Percentiles rank a stretch among this genome's conserved stretches.
These are phyloP conservation scores for Arabidopsis arenosa DNA, from an alignment of 345 rosid species.

Conservation along the genomic window DNA sequence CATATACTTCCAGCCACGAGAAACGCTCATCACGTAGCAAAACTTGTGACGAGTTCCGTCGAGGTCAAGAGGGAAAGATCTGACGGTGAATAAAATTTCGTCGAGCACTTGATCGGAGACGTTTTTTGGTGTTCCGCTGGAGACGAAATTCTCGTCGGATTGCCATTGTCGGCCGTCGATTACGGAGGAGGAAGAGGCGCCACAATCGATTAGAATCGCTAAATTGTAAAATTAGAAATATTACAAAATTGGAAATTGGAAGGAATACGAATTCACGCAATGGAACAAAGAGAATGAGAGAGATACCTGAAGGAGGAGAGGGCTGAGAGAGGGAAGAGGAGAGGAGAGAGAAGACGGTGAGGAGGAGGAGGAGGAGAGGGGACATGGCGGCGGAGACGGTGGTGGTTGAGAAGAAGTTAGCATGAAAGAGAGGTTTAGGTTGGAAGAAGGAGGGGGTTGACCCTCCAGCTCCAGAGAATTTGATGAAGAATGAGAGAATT, in stretches of 20 bases:
- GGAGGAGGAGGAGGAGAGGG: slow-evolving; percentile 37
- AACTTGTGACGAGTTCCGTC: slow-evolving; percentile 53
- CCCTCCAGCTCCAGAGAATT: slow-evolving; percentile 47
- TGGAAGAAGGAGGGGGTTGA: slow-evolving; percentile 58
- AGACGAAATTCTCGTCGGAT: slow-evolving; percentile 57
- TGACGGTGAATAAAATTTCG: slow-evolving; percentile 64
- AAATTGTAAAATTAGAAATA: not conserved
- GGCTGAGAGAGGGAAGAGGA: slow-evolving; percentile 54
- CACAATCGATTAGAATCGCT: slow-evolving; percentile 81
- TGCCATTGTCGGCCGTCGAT: slow-evolving; percentile 63
- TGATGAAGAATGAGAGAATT: slow-evolving; percentile 55
- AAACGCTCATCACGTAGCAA: slow-evolving; percentile 65
- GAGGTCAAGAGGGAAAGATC: slow-evolving; percentile 69
- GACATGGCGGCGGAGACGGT: slow-evolving; percentile 43
- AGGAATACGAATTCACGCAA: not conserved
- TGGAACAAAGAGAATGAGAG: not conserved
- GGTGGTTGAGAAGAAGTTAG: slow-evolving; percentile 25
- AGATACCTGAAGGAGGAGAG: slow-evolving; percentile 50
- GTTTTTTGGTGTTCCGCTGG: slow-evolving; percentile 57
- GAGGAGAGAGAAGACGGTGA: slow-evolving; percentile 47
- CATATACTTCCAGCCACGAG: slow-evolving; percentile 67
- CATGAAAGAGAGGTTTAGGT: slow-evolving; percentile 27
- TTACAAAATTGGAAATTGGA: not conserved
- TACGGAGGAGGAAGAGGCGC: slow-evolving; percentile 50
- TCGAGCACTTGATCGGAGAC: slow-evolving; percentile 43